phyloP scores from a whole-genome alignment of 345 rosid species.

The Eucalyptus albens region DNA sequence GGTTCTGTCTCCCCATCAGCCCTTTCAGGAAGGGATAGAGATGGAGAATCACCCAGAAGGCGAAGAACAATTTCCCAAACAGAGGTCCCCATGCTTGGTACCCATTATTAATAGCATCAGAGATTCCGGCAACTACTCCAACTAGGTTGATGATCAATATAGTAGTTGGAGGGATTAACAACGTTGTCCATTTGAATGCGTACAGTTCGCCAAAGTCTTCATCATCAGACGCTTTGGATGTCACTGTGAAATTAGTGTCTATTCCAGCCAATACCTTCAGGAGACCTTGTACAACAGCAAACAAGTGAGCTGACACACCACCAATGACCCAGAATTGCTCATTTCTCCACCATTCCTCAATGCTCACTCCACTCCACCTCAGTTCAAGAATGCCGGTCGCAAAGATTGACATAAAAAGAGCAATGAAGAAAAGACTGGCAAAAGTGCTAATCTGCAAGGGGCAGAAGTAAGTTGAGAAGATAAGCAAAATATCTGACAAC shows the following conservation, averaged over 20 bases:
- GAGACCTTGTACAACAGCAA: conserved; percentile 88
- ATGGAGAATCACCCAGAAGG: conserved; percentile 94
- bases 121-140: conserved; percentile 92
- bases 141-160: conserved; percentile 84
- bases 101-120: conserved; percentile 94
- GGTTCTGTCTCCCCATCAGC: conserved; percentile 91
- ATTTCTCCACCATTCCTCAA: conserved; percentile 99
- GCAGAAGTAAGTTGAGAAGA: neutral
- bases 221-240: conserved; percentile 79
- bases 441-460: conserved; percentile 79
- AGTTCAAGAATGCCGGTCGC: conserved; percentile 85
- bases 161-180: conserved; percentile 88
- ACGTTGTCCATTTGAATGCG: conserved; percentile 91
- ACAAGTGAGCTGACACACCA: conserved; percentile 90
- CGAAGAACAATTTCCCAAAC: conserved; percentile 90
- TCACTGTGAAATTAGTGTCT: conserved; percentile 95
- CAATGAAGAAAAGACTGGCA: conserved; percentile 91
- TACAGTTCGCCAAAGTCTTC: conserved; percentile 90
- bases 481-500: neutral
- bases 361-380: conserved; percentile 97
- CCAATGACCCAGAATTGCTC: conserved; percentile 99
- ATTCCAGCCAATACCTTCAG: conserved; percentile 86
- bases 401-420: conserved; percentile 70
- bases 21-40: conserved; percentile 98
- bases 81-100: conserved; percentile 94